Conservation (phyloP, 78 protist genomes). For the Fonticula alba region DNA sequence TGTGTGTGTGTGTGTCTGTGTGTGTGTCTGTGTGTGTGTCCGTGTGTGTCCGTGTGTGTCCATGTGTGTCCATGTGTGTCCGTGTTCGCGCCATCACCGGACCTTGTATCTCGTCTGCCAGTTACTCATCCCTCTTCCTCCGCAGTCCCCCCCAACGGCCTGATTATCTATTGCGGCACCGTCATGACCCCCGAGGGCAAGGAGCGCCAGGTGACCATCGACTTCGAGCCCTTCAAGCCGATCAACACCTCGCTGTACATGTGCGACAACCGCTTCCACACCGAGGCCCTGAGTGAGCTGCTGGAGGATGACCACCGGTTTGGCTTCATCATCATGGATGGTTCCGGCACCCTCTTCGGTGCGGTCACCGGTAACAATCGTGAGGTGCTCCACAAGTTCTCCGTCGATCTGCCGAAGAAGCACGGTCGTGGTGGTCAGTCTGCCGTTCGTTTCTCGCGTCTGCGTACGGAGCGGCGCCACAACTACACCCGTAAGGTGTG, state of each 20-base stretch:
- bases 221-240: conserved; percentile 96
- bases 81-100: no score
- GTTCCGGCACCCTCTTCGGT: conserved; percentile 90
- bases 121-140: no score
- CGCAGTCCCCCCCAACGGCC: conserved; percentile 88
- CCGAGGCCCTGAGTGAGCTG: conserved; percentile 78
- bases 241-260: conserved; percentile 92
- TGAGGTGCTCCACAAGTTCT: conserved; percentile 76
- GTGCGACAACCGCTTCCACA: conserved; percentile 97
- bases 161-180: conserved; percentile 95
- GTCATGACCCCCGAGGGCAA: conserved; percentile 87
- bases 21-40: no score
- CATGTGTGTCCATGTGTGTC: no score
- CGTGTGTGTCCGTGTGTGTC: no score
- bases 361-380: conserved; percentile 80
- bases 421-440: conserved; percentile 99
- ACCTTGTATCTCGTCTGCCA: no score
- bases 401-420: conserved; percentile 99
- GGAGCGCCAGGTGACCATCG: conserved; percentile 86
- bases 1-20: no score
- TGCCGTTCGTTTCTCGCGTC: conserved; percentile 95
- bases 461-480: conserved; percentile 94
- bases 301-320: conserved; percentile 84
- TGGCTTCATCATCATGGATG: conserved; percentile 97
- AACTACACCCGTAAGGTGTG: conserved; percentile 92